A percentile compares a stretch with the other conserved stretches of the same genome.
Conservation (phyloP, 805 yeast genomes). For the Kregervanrija pseudodelftensis region DNA sequence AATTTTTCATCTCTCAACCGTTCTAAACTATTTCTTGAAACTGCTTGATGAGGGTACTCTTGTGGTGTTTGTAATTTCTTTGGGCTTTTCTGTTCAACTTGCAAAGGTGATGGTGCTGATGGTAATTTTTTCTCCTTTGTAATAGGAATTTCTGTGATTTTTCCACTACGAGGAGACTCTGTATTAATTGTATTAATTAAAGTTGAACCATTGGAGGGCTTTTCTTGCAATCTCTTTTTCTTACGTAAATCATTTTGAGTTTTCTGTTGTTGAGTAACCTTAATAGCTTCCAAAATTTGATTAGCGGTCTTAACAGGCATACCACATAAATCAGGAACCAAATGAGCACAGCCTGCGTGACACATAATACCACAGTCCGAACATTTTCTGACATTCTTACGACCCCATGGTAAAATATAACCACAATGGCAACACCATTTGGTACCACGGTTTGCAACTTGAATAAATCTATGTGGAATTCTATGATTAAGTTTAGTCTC, state of each 20-base stretch:
- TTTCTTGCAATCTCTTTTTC: too few species aligned
- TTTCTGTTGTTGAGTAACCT: constrained; percentile 49
- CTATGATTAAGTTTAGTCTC: constrained; percentile 86
- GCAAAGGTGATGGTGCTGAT: too few species aligned
- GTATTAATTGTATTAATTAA: too few species aligned
- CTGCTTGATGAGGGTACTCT: constrained; percentile 21
- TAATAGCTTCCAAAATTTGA: constrained; percentile 76
- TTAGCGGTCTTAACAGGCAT: constrained; percentile 97
- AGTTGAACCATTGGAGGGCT: too few species aligned
- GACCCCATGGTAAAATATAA: constrained; percentile 89
- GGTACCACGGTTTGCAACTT: constrained; percentile 87
- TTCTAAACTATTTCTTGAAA: constrained; percentile 11
- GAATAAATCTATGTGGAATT: constrained; percentile 94
- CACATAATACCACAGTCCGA: constrained; percentile 92
- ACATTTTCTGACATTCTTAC: constrained; percentile 87
- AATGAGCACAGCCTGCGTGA: constrained; percentile 84
- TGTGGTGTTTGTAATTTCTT: neutral
- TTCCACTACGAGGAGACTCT: too few species aligned
- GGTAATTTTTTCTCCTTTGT: too few species aligned
- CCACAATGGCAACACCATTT: constrained; percentile 99
- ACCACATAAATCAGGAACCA: constrained; percentile 98
- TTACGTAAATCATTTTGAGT: constrained; percentile 5
- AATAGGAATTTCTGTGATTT: too few species aligned
- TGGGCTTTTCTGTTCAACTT: too few species aligned
- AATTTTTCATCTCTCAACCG: neutral